Percentiles rank a stretch among this genome's conserved stretches.
Conservation (phyloP, 768 basidiomycete species). For the Serendipita sp. region DNA sequence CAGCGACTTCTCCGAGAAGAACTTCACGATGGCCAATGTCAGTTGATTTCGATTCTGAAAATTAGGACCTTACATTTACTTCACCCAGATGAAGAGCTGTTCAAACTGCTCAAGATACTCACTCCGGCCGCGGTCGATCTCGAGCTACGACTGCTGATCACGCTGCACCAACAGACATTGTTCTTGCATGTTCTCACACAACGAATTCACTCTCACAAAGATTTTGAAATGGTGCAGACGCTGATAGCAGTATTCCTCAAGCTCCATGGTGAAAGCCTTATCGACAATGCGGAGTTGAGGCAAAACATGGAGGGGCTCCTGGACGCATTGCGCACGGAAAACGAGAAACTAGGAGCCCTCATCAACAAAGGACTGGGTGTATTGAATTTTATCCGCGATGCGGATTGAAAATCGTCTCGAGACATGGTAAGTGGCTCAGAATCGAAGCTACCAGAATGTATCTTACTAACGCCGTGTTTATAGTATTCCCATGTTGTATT, state of each 20-base stretch:
- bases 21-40: conserved; percentile 45
- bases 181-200: conserved; percentile 63
- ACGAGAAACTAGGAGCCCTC: conserved; percentile 37
- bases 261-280: conserved; percentile 67
- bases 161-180: conserved; percentile 40
- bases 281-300: conserved; percentile 51
- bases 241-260: conserved; percentile 71
- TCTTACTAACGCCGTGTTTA: too few relatives aligned
- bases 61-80: too few relatives aligned
- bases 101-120: conserved; percentile 66
- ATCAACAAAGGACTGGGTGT: conserved; percentile 16
- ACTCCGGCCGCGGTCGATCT: conserved; percentile 86
- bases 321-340: conserved; percentile 59
- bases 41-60: conserved; percentile 21
- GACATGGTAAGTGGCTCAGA: too few relatives aligned
- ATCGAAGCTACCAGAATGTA: too few relatives aligned
- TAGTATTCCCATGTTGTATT: too few relatives aligned
- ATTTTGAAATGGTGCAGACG: conserved; percentile 92
- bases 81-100: conserved; percentile 76
- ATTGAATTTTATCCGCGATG: conserved; percentile 10
- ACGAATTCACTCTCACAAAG: conserved; percentile 62
- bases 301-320: conserved; percentile 40
- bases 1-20: conserved; percentile 47
- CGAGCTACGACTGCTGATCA: conserved; percentile 66
- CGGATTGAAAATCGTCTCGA: neutral